A percentile compares a stretch with the other conserved stretches of the same genome.
Conservation (phyloP, 495 filamentous ascomycete genomes). For the Wilcoxina mikolae region DNA sequence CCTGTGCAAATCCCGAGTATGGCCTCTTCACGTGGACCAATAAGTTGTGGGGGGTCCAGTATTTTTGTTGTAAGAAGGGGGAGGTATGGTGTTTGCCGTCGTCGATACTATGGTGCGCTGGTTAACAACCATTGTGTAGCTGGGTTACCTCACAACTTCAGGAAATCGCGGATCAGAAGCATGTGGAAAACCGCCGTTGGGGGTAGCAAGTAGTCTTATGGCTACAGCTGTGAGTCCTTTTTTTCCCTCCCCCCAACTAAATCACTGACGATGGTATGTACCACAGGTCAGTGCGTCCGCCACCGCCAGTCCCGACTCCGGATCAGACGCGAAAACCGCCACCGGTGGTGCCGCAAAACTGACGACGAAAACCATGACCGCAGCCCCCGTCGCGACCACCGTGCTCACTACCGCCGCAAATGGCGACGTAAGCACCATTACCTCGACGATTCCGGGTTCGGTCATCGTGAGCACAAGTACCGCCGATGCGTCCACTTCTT, state of each 20-base stretch:
- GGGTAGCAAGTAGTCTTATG: background rate
- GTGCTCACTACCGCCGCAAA: no score
- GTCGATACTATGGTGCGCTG: background rate
- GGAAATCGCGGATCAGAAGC: no score
- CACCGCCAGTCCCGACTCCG: no score
- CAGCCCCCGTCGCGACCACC: no score
- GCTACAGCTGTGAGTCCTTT: background rate
- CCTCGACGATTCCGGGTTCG: background rate
- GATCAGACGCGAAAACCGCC: no score
- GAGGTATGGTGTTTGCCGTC: background rate
- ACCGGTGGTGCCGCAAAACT: no score
- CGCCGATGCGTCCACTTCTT: no score
- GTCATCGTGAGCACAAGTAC: background rate
- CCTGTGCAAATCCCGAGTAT: background rate
- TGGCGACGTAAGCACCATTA: background rate
- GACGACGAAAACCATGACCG: no score
- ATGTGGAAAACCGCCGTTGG: background rate
- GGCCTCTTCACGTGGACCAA: background rate
- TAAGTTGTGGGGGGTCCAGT: background rate
- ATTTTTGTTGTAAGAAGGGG: background rate
- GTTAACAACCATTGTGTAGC: no score
- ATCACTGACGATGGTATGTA: background rate
- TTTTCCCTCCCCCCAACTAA: background rate
- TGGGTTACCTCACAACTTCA: no score
- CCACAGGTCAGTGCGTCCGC: background rate